Evolutionary conservation across 2,329 filamentous ascomycete genomes (phyloP).

Genomic region (Penicillium concentricum): DNA sequence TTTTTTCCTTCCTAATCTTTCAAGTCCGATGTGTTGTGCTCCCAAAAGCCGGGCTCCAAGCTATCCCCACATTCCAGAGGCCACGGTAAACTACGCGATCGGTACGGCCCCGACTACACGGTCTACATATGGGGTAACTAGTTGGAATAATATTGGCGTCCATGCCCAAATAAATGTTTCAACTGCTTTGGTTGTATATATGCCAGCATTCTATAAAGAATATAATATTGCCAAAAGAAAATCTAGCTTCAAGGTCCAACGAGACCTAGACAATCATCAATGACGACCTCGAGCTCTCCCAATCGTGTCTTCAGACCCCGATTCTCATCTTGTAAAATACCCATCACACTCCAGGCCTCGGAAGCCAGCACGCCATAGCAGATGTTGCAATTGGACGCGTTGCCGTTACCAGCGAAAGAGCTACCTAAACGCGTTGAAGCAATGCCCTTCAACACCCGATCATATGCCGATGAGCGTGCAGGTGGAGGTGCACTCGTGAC

Average conservation of each 20-base stretch:
- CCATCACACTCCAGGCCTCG: constrained; percentile 55
- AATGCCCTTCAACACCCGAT: constrained; percentile 46
- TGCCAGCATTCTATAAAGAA: constrained; percentile 13
- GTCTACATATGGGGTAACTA: constrained; percentile 3
- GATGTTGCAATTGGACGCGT: constrained; percentile 38
- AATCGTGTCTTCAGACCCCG: constrained; percentile 52
- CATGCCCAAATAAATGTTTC: not conserved
- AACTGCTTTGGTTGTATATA: not conserved
- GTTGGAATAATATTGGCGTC: not conserved
- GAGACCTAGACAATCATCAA: constrained; percentile 58
- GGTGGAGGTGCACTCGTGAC: constrained; percentile 21
- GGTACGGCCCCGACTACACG: not conserved
- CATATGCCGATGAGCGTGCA: constrained; percentile 37
- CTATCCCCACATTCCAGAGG: constrained; percentile 12
- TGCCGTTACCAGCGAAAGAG: constrained; percentile 29
- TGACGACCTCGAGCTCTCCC: constrained; percentile 52
- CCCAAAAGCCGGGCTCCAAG: not conserved
- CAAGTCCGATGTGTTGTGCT: constrained; percentile 1
- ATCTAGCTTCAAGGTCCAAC: constrained; percentile 38
- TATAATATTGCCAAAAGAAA: constrained; percentile 1
- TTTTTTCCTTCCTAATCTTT: not conserved
- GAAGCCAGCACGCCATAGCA: constrained; percentile 43
- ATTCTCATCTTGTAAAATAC: constrained; percentile 57
- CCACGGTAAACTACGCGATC: constrained; percentile 11
- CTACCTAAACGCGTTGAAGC: constrained; percentile 34